Conservation (phyloP, 306 rosid species). For the Vachellia pachyceras region DNA sequence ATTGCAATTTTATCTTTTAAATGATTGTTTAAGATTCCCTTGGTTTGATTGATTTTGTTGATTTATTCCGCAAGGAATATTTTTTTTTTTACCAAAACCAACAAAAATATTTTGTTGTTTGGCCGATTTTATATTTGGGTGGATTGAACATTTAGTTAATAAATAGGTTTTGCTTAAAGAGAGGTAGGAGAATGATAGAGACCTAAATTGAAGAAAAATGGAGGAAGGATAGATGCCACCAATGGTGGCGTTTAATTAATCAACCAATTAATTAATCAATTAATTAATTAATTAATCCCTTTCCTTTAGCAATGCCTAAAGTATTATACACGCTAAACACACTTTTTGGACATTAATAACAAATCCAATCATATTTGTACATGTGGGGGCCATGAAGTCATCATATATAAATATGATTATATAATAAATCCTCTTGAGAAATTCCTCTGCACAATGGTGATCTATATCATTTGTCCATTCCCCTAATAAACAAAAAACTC, state of each 20-base stretch:
- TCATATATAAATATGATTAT: neutral
- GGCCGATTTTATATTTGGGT: neutral
- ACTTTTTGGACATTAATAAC: neutral
- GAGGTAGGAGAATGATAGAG: conserved; percentile 17
- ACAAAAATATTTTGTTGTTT: neutral
- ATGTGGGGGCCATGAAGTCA: neutral
- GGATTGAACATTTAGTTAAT: neutral
- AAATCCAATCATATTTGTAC: neutral
- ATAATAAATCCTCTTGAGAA: too few species aligned
- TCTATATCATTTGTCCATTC: too few species aligned
- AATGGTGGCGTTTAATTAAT: conserved; percentile 6
- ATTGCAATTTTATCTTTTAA: neutral
- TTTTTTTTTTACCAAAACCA: neutral
- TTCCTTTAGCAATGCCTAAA: conserved; percentile 11
- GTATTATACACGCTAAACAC: conserved; percentile 21
- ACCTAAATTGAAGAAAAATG: conserved; percentile 34
- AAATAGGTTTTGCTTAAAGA: neutral
- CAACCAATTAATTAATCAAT: neutral
- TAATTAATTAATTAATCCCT: neutral
- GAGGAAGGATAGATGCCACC: conserved; percentile 26
- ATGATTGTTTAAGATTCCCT: neutral
- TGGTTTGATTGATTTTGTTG: neutral
- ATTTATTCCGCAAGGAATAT: neutral
- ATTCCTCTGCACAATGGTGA: too few species aligned
- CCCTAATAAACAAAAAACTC: too few species aligned